Percentiles rank a stretch among this genome's conserved stretches.
Evolutionary conservation across 257 asterid species (phyloP).

Genomic region (Gentiana dahurica): DNA sequence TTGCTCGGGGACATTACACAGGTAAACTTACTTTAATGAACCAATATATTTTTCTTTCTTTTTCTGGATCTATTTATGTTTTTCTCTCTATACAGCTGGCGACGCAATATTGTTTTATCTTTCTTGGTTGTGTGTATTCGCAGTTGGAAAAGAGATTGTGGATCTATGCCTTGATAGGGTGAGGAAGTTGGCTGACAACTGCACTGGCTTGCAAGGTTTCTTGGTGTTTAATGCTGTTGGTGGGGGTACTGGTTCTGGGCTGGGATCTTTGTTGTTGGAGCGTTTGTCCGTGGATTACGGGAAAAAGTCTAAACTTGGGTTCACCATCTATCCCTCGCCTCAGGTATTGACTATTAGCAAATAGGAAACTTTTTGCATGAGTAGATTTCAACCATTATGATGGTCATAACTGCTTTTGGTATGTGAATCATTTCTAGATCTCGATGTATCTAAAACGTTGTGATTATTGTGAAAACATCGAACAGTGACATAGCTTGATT

Average conservation of each 20-base stretch:
- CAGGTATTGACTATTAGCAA: slow-evolving; percentile 26
- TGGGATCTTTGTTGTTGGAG: slow-evolving; percentile 81
- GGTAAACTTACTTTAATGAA: slow-evolving; percentile 23
- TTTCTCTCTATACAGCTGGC: too few relatives aligned
- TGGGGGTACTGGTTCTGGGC: slow-evolving; percentile 93
- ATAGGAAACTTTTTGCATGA: not conserved
- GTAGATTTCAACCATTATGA: not conserved
- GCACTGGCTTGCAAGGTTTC: slow-evolving; percentile 91
- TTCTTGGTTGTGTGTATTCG: slow-evolving; percentile 11
- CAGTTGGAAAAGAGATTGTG: slow-evolving; percentile 83
- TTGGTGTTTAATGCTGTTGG: slow-evolving; percentile 83
- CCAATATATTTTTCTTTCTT: not conserved
- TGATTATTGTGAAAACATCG: not conserved
- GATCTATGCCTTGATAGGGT: slow-evolving; percentile 82
- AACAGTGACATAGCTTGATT: too few relatives aligned
- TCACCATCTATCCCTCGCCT: slow-evolving; percentile 86
- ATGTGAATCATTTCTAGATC: too few relatives aligned
- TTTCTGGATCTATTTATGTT: not conserved
- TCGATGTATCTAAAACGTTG: too few relatives aligned
- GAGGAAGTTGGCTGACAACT: slow-evolving; percentile 87
- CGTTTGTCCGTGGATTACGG: slow-evolving; percentile 82
- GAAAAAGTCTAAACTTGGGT: slow-evolving; percentile 88
- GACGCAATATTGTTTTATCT: not conserved
- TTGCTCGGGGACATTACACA: slow-evolving; percentile 86
- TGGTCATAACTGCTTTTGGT: not conserved